A percentile compares a stretch with the other conserved stretches of the same genome.
Evolutionary conservation across 1,284 basidiomycete species (phyloP).

Genomic region (Moesziomyces sp.): DNA sequence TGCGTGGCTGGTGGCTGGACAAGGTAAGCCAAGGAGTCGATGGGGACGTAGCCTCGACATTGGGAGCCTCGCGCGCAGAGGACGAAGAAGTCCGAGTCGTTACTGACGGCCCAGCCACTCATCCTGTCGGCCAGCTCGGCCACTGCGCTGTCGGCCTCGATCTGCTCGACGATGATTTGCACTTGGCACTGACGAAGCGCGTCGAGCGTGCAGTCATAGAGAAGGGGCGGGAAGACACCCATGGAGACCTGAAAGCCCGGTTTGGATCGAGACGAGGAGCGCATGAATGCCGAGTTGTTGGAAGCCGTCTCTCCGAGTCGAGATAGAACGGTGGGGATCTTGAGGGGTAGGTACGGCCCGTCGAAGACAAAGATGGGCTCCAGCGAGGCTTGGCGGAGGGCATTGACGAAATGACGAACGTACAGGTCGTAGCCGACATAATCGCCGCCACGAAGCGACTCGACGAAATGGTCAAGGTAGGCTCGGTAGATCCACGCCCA

Average conservation of each 20-base stretch:
- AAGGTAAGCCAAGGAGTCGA: constrained; percentile 52
- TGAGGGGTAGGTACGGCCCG: constrained; percentile 50
- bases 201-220: constrained; percentile 44
- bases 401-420: constrained; percentile 25
- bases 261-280: constrained; percentile 37
- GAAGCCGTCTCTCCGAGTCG: constrained; percentile 26
- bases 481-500: constrained; percentile 57
- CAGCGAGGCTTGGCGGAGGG: constrained; percentile 33
- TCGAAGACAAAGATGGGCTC: constrained; percentile 61
- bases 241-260: constrained; percentile 40
- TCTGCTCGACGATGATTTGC: constrained; percentile 42
- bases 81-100: constrained; percentile 61
- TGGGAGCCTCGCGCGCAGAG: constrained; percentile 49
- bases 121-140: constrained; percentile 50
- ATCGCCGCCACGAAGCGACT: constrained; percentile 44
- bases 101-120: constrained; percentile 53
- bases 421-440: constrained; percentile 39
- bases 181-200: constrained; percentile 35
- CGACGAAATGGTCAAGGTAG: constrained; percentile 48
- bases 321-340: constrained; percentile 43
- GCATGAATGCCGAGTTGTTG: constrained; percentile 51
- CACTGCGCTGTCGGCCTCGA: constrained; percentile 58
- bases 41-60: constrained; percentile 53
- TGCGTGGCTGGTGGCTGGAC: constrained; percentile 19
- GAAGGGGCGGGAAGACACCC: constrained; percentile 45